Evolutionary conservation across 116 monocot genomes (phyloP), one percentile per base, ranked within the genome.

Genomic region (Posidonia oceanica): DNA sequence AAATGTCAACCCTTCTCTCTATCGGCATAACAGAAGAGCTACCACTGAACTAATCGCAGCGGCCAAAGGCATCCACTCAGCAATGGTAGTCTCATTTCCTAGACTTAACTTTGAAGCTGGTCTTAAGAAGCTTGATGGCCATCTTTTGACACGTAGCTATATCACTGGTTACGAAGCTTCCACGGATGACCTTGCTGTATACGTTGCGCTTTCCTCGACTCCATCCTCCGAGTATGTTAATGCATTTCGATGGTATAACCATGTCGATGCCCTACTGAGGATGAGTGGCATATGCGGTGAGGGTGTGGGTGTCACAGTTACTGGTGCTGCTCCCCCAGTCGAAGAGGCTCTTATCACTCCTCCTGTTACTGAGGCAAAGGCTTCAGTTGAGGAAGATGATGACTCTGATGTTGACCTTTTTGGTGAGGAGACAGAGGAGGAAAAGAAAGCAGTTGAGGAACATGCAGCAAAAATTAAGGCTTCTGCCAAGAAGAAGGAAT

Each of bases 351-450:
- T 80, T 22, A 73, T 86, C 60, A 85, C 91, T 76, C 78, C 86
- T 76, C 80, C 86, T 61, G 70, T 76, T 61, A 59, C 84, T 23
- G 95, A 91, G 58, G 73, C 75, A 17, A 96, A 89, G 91, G 83
- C 83, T 40, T 61, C 85, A 14, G 79, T 75, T 72, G 89, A 80
- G 6, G 88, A 85, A 13, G 94, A 94, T 3, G n/a, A n/a, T n/a
- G 82, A 81, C 73, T 84, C 86, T 68, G 94, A 94, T 91, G 75
- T 83, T 4, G 79, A 79, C 48, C 75, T 94, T 5, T 91, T 94
- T 77, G 94, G 94, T 62, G 94, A 94, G 60, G 94, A 94, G 69
- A 94, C 94, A 3, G 94, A 94, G 77, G 94, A 94, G 79, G 94
- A 94, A 74, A 94, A 91, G 84, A 87, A 87, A 70, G 94, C 94